Base-by-base conservation (phyloP, 768 basidiomycete species). In the Calocera cornea region DNA sequence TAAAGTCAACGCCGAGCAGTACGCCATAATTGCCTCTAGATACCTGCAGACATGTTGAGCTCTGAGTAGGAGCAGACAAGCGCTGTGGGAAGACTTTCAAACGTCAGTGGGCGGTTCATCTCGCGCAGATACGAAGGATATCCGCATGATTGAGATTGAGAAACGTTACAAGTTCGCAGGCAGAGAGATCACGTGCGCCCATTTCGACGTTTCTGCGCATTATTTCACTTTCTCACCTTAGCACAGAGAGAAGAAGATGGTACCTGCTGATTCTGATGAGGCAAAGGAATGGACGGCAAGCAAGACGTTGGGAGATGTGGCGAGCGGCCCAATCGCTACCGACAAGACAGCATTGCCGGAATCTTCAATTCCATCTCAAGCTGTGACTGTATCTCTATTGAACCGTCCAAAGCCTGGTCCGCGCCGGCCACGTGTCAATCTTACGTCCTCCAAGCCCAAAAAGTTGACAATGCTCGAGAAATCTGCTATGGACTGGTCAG, bases 381-480 rank as follows among this genome's bases (percentile, higher is more conserved):
- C 1, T 41, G 63, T 54, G 17, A 44, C 33, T 41, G 50, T 54
- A 40, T 40, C 36, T n/a, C 31, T 31, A 24, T 34, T 27, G 47
- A 24, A 16, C 17, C 22, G 17, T 34, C 34, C 34, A 24, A 82
- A 82, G 31, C 83, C 83, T 1, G 86, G 87, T 0, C 86, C 88
- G 14, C 85, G 88, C 22, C 90, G 86, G 72, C 77, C 88, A 0
- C 87, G 85, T 72, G 68, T 69, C 24, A 54, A 17, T 49, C 33
- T 41, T 38, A 31, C 33, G 8, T 69, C 70, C 1, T 40, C 65
- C 33, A 90, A 87, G 72, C 79, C 85, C 1, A 90, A 88, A 74
- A 92, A 89, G 76, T 80, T 94, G 8, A 86, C 88, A 27, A 92
- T 90, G 29, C 80, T 94, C 16, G 90, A 92, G 69, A 93, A 92